phyloP scores from a whole-genome alignment of 768 basidiomycete genomes.

The Kwoniella bestiolae region DNA sequence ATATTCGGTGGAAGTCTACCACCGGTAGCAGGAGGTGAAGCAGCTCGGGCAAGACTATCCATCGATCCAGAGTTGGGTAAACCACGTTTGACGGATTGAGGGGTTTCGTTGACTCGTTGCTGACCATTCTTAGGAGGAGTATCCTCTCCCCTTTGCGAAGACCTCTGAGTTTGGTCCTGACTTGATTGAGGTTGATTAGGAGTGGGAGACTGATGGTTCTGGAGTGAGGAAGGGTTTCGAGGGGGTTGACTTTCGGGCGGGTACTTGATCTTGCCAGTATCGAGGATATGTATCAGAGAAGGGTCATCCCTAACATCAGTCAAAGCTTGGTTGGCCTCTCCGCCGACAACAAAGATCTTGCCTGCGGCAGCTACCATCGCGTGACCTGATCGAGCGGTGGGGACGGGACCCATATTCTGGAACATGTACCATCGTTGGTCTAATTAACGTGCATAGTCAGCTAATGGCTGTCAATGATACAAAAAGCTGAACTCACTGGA shows the following conservation, averaged over 20 bases:
- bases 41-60: slow-evolving; percentile 33
- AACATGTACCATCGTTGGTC: slow-evolving; percentile 99
- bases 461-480: slow-evolving; percentile 10
- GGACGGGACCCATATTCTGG: slow-evolving; percentile 98
- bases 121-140: slow-evolving; percentile 23
- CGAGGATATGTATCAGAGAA: slow-evolving; percentile 81
- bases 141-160: no score
- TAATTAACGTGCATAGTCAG: slow-evolving; percentile 71
- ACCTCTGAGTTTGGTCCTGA: slow-evolving; percentile 5
- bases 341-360: slow-evolving; percentile 89
- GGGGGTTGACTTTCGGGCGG: slow-evolving; percentile 66
- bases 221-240: slow-evolving; percentile 26
- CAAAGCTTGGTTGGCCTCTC: slow-evolving; percentile 78
- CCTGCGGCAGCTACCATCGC: slow-evolving; percentile 91
- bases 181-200: slow-evolving; percentile 28
- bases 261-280: slow-evolving; percentile 96
- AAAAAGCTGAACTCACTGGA: slow-evolving; percentile 70
- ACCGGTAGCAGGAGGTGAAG: slow-evolving; percentile 29
- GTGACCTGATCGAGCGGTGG: slow-evolving; percentile 89
- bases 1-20: slow-evolving; percentile 16
- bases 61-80: slow-evolving; percentile 32
- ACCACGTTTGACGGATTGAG: slow-evolving; percentile 23
- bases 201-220: slow-evolving; percentile 5
- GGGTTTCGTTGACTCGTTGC: slow-evolving; percentile 19
- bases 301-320: slow-evolving; percentile 73